Percentiles rank a stretch among this genome's conserved stretches.
Conservation (phyloP, 2,329 filamentous ascomycete species). For the Pestalotiopsis sp. region DNA sequence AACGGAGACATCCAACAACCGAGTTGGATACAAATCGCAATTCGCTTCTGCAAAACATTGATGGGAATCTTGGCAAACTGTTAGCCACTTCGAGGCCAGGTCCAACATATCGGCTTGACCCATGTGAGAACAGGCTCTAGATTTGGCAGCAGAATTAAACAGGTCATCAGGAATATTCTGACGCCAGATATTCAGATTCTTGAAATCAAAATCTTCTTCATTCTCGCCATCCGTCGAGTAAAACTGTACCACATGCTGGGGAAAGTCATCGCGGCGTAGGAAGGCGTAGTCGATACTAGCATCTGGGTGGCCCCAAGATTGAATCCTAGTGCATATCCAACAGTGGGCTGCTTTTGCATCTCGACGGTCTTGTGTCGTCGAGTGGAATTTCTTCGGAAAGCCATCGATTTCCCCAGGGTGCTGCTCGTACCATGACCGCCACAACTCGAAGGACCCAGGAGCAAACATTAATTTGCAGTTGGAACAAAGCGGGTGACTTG, state of each 20-base stretch:
- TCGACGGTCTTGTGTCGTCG: background rate
- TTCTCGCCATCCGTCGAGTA: background rate
- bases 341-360: background rate
- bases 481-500: background rate
- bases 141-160: background rate
- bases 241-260: background rate
- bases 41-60: background rate
- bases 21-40: background rate
- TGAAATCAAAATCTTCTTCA: background rate
- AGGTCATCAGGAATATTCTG: background rate
- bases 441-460: background rate
- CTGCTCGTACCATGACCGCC: background rate
- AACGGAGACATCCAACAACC: background rate
- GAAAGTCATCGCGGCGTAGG: background rate
- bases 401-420: background rate
- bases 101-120: background rate
- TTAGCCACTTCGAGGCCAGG: background rate
- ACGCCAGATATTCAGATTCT: background rate
- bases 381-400: background rate
- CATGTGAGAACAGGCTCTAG: background rate
- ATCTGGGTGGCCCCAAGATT: background rate
- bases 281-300: background rate
- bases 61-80: background rate
- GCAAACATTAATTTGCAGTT: background rate
- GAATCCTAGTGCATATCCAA: background rate